Conservation (phyloP, 441 rosid species). For the Populus hybrid region DNA sequence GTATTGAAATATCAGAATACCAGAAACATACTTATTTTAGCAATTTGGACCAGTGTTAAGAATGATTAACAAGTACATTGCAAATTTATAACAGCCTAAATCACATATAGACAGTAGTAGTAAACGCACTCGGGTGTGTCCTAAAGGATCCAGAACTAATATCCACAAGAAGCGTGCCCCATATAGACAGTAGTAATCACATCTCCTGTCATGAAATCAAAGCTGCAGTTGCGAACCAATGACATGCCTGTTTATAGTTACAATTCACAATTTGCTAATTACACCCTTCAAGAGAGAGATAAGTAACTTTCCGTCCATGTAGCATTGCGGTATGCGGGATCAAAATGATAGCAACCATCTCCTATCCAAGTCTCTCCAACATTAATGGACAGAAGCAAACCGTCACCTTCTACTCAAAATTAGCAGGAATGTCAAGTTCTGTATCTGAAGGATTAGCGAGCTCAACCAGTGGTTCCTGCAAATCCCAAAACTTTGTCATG, state of each 20-base stretch:
- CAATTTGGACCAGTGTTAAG: too few species aligned
- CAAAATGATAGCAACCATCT: constrained; percentile 3
- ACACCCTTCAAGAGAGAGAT: constrained; percentile 12
- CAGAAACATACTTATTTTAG: not conserved
- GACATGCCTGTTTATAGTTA: not conserved
- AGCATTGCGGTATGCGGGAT: constrained; percentile 3
- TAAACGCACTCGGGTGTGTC: constrained; percentile 11
- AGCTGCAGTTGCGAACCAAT: constrained; percentile 2
- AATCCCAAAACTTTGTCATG: constrained; percentile 10
- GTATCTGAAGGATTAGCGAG: constrained; percentile 64
- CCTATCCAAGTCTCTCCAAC: constrained; percentile 4
- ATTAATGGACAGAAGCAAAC: constrained; percentile 13
- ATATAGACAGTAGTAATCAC: not conserved
- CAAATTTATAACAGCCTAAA: not conserved
- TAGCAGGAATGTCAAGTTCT: constrained; percentile 56
- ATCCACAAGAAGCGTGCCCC: too few species aligned
- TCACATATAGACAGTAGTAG: constrained; percentile 12
- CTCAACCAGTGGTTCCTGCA: constrained; percentile 67
- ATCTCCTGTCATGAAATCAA: constrained; percentile 17
- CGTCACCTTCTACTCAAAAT: constrained; percentile 43
- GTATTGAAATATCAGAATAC: not conserved
- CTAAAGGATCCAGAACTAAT: constrained; percentile 30
- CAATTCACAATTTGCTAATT: constrained; percentile 21
- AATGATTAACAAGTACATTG: too few species aligned
- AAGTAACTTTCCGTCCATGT: constrained; percentile 10